These are phyloP conservation scores for Cotoneaster glaucophyllus DNA, from an alignment of 306 rosid genomes.

Conservation along the genomic window DNA sequence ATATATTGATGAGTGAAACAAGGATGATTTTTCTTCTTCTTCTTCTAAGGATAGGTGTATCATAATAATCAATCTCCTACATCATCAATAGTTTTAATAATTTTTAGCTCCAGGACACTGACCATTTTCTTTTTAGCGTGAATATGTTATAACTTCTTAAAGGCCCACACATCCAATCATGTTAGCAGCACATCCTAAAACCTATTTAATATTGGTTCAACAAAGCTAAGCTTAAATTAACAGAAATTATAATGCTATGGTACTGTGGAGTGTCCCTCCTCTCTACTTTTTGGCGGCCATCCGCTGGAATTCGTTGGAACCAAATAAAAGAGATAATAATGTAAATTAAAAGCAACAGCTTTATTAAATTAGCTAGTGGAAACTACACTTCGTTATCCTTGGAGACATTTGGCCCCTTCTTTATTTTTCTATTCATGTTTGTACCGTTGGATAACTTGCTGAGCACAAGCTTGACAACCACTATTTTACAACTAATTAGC, in stretches of 20 bases:
- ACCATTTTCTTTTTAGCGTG: neutral
- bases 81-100: neutral
- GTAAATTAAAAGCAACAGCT: neutral
- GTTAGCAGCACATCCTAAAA: neutral
- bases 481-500: neutral
- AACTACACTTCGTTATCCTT: neutral
- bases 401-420: neutral
- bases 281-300: neutral
- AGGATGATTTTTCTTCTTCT: neutral
- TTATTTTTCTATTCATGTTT: neutral
- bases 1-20: neutral
- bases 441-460: neutral
- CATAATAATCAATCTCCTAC: neutral
- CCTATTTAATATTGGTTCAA: neutral
- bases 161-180: slow-evolving; percentile 18
- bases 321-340: neutral
- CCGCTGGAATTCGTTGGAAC: neutral
- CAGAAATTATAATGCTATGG: neutral
- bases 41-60: neutral
- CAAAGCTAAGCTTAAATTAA: neutral
- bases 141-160: neutral
- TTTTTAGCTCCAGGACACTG: neutral
- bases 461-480: neutral
- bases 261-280: neutral
- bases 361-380: slow-evolving; percentile 2